phyloP scores from a whole-genome alignment of 768 basidiomycete species.

The Tubosaeta sp. region DNA sequence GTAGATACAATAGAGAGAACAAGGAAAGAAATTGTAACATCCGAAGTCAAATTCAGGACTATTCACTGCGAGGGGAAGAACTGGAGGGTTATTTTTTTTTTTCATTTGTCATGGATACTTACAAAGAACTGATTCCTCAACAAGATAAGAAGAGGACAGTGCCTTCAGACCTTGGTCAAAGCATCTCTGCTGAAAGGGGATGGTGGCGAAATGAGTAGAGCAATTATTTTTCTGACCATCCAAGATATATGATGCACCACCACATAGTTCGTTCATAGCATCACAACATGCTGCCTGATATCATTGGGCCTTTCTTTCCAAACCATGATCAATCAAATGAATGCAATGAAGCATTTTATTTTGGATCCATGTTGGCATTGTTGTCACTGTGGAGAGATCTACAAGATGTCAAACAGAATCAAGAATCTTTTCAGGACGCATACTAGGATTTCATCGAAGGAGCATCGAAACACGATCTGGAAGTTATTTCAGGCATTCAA shows the following conservation, averaged over 20 bases:
- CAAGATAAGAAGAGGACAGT: background rate
- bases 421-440: background rate
- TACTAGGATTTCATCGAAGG: background rate
- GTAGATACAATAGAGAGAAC: too few species aligned
- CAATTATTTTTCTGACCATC: background rate
- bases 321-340: background rate
- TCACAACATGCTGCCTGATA: background rate
- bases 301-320: background rate
- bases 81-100: background rate
- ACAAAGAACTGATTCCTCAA: background rate
- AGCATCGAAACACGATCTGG: background rate
- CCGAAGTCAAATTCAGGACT: background rate
- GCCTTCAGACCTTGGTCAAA: background rate
- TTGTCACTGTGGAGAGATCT: background rate
- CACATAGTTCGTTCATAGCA: background rate
- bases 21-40: too few species aligned
- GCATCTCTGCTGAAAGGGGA: too few species aligned
- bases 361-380: background rate
- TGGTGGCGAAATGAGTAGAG: background rate
- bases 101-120: background rate
- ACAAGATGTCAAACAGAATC: background rate
- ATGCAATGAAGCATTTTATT: background rate
- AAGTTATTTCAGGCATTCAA: background rate
- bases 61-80: background rate
- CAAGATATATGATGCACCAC: background rate